Evolutionary conservation across 331 rosid species (phyloP), one percentile per base, ranked within the genome.

Genomic region (Acacia concinna): DNA sequence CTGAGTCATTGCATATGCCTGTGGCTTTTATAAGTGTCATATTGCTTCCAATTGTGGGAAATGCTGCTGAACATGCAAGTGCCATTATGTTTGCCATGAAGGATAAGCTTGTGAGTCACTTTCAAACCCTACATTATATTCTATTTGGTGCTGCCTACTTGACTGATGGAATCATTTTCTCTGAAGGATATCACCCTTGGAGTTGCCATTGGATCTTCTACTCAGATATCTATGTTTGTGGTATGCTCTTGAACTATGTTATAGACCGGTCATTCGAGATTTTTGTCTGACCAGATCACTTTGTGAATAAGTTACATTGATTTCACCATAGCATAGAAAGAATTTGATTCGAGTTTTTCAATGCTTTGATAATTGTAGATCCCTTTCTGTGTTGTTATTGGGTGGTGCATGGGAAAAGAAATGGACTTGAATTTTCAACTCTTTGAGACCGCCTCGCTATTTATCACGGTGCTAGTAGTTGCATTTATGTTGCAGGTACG

Each of bases 81-180:
- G 98, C 98, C 8, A 92, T 94, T 84, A 94, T 94, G 98, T 94
- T 94, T 88, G 98, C 98, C 64, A 85, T 90, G 87, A 94, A 94
- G 86, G 98, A 94, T 82, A 94, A 94, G 90, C 98, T 94, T 85
- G 97, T 94, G 84, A 89, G 98, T 87, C 76, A 78, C 68, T 78
- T 86, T 82, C 47, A 79, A 54, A 81, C 71, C 68, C 34, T 75
- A 17, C 40, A 15, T 82, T 71, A 70, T 64, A 15, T 80, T 82
- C 32, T 66, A 11, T 1, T 4, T 63, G 32, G 32, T 49, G 34
- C 66, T 63, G 73, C 84, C 78, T 76, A 54, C 46, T 38, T 81
- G 62, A 79, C 76, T 88, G 71, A 88, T 46, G 68, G 64, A 78
- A 43, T 76, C 76, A 78, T 81, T 70, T 49, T 81, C 35, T 78